Base-by-base conservation (phyloP, 139 green algal genomes). In the Eudorina sp. region DNA sequence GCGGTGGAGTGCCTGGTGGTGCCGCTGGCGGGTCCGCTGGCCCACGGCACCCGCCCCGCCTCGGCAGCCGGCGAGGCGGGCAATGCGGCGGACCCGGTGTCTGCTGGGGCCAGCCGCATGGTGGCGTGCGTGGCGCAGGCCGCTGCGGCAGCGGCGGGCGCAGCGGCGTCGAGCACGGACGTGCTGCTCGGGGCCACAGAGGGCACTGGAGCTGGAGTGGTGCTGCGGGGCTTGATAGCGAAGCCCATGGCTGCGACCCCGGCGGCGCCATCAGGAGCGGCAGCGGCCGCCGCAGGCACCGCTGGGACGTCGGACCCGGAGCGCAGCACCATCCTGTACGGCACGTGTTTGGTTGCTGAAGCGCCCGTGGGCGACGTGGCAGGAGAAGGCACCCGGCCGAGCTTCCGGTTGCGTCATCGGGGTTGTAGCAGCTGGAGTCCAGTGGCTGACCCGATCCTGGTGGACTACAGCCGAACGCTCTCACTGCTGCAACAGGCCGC, bases 211-310 rank as follows among this genome's bases (percentile, higher is more conserved):
- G 27, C 7, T 14, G 29, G 43, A 29, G 40, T 79, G 31, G 40
- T 70, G 43, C 27, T 86, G 60, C 36, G n/a, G 23, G 86, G 86
- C 27, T 48, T 90, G 76, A 2, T 86, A 6, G 86, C 86, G 16
- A 90, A 90, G 75, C 73, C 55, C 27, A 34, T 74, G 78, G 27
- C 74, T 7, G 11, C 46, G 16, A 3, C 46, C 4, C 2, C 75
- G n/a, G 34, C 31, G n/a, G 29, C 48, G 46, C 75, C 75, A 29
- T 8, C 64, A 43, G 14, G 9, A 43, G 64, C 64, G 19, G 70
- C 38, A 36, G 19, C 38, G 55, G 70, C 36, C 40, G 21, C 41
- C 18, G 62, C 13, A 43, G 29, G 19, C 25, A 41, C 62, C 62
- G 62, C 31, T n/a, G n/a, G n/a, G n/a, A n/a, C n/a, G n/a, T n/a